Evolutionary conservation across 331 rosid species (phyloP).

Genomic region (Acacia pycnantha): DNA sequence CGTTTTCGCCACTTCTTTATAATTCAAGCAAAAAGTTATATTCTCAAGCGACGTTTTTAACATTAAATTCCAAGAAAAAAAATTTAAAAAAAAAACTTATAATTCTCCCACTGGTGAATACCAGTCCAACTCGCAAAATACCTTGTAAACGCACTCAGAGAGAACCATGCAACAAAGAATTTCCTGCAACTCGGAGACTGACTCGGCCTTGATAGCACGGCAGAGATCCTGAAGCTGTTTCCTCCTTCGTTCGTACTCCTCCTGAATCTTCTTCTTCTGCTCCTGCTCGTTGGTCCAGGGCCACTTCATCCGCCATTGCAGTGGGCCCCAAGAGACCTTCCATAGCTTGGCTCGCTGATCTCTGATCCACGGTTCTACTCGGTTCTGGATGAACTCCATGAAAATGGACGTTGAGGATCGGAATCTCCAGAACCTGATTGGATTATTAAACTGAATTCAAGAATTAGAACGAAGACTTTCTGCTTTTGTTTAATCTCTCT

Average conservation of each 20-base stretch:
- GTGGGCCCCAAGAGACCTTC: constrained; percentile 89
- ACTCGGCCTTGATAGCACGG: constrained; percentile 66
- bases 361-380: constrained; percentile 85
- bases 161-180: constrained; percentile 94
- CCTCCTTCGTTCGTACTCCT: constrained; percentile 68
- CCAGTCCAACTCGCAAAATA: background rate
- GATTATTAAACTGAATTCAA: background rate
- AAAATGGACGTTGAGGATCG: constrained; percentile 13
- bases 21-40: background rate
- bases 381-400: constrained; percentile 82
- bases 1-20: background rate
- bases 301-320: constrained; percentile 91
- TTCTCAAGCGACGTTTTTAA: background rate
- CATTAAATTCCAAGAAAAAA: background rate
- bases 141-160: constrained; percentile 97
- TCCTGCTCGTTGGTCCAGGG: constrained; percentile 61
- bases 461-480: background rate
- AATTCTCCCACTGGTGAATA: background rate
- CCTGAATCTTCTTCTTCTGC: constrained; percentile 73
- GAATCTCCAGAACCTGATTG: background rate
- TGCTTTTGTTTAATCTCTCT: background rate
- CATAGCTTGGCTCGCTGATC: constrained; percentile 66
- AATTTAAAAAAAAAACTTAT: background rate
- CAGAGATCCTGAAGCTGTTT: constrained; percentile 76
- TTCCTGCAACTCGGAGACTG: constrained; percentile 84